These are phyloP conservation scores for Aspergillus nanangensis DNA, from an alignment of 495 filamentous ascomycete genomes.

Conservation along the genomic window DNA sequence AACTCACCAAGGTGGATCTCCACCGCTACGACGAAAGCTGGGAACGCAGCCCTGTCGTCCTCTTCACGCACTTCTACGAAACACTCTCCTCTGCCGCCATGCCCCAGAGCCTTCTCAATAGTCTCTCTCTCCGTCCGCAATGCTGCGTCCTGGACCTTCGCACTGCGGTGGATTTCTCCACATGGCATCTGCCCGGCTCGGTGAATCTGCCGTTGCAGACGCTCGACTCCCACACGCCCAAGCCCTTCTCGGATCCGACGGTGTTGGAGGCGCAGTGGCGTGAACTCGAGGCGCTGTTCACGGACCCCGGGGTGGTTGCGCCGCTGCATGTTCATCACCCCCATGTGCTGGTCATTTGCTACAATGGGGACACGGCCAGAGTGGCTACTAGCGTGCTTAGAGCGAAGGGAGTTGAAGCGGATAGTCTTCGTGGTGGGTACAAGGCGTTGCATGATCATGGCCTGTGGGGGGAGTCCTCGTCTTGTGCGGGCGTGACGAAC, in stretches of 20 bases:
- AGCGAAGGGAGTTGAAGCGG: conserved; percentile 45
- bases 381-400: conserved; percentile 50
- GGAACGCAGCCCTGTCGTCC: conserved; percentile 39
- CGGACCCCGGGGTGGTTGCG: conserved; percentile 16
- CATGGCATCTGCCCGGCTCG: conserved; percentile 41
- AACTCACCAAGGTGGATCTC: conserved; percentile 45
- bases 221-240: conserved; percentile 26
- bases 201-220: conserved; percentile 38
- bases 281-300: conserved; percentile 38
- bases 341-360: conserved; percentile 45
- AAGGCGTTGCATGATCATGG: conserved; percentile 26
- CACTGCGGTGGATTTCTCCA: conserved; percentile 31
- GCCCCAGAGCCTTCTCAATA: conserved; percentile 16
- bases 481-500: conserved; percentile 2
- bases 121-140: conserved; percentile 21
- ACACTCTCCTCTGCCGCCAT: conserved; percentile 17
- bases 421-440: conserved; percentile 44
- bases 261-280: conserved; percentile 43
- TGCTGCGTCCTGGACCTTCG: conserved; percentile 40
- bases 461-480: conserved; percentile 18
- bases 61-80: conserved; percentile 33
- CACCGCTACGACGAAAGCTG: conserved; percentile 52
- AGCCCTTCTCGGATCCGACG: conserved; percentile 40
- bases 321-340: conserved; percentile 20
- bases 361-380: conserved; percentile 49